Percentiles rank a stretch among this genome's conserved stretches.
These are phyloP conservation scores for Citrus sinensis DNA, from an alignment of 345 rosid genomes.

Conservation along the genomic window DNA sequence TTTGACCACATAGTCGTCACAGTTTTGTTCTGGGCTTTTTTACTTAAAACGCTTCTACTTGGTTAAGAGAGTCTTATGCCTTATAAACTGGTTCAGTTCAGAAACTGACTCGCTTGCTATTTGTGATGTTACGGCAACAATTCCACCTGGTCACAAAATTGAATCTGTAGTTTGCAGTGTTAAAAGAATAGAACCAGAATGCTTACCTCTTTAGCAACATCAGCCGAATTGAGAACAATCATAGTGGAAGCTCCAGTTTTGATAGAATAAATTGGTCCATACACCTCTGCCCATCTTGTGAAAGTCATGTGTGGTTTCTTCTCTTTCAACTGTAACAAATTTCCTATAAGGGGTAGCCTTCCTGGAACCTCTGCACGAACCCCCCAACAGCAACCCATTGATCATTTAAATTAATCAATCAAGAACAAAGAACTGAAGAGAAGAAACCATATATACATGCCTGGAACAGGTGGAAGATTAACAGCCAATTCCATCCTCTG, in stretches of 20 bases:
- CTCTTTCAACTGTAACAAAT: conserved; percentile 80
- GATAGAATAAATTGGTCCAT: conserved; percentile 83
- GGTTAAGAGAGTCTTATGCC: too few species aligned
- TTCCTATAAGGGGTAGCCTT: conserved; percentile 72
- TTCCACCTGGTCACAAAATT: too few species aligned
- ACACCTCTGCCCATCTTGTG: conserved; percentile 68
- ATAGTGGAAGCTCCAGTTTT: conserved; percentile 62
- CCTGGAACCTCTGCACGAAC: conserved; percentile 66
- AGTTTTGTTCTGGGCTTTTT: too few species aligned
- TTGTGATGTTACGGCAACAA: too few species aligned
- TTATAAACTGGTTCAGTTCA: too few species aligned
- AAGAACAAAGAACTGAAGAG: background rate
- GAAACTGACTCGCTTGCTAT: too few species aligned
- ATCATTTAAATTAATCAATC: background rate
- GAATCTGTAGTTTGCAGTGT: background rate
- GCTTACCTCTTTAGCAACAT: conserved; percentile 74
- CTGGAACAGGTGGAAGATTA: conserved; percentile 57
- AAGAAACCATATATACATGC: conserved; percentile 6
- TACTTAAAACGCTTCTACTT: too few species aligned
- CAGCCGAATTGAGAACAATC: conserved; percentile 62
- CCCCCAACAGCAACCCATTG: conserved; percentile 4
- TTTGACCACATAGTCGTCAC: too few species aligned
- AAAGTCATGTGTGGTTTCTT: conserved; percentile 89
- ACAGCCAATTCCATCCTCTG: conserved; percentile 27
- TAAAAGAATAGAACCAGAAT: background rate